phyloP scores from a whole-genome alignment of 1,284 basidiomycete genomes.

The Pseudozyma sp. region DNA sequence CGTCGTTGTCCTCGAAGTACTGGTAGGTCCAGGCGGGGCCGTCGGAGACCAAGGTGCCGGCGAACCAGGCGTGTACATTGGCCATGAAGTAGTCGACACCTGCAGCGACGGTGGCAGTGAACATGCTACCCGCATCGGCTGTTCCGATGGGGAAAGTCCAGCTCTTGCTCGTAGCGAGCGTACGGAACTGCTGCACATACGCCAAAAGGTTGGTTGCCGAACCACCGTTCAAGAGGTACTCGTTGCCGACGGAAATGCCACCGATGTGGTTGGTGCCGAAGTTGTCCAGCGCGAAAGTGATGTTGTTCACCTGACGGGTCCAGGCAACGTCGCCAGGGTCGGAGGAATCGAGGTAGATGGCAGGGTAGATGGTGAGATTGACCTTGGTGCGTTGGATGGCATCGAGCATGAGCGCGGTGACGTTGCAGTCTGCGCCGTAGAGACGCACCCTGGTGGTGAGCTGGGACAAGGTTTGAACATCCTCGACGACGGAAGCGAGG shows the following conservation, averaged over 20 bases:
- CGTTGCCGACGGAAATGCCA: conserved; percentile 46
- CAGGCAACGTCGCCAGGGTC: conserved; percentile 31
- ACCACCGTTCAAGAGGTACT: conserved; percentile 38
- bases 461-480: conserved; percentile 37
- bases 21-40: conserved; percentile 43
- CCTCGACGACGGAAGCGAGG: conserved; percentile 32
- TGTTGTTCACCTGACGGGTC: conserved; percentile 35
- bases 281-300: conserved; percentile 37
- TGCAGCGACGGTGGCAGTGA: conserved; percentile 30
- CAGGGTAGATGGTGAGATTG: conserved; percentile 44
- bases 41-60: conserved; percentile 28
- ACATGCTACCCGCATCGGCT: conserved; percentile 42
- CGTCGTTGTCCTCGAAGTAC: conserved; percentile 36
- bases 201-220: conserved; percentile 29
- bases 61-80: conserved; percentile 51
- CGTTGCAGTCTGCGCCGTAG: conserved; percentile 50
- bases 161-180: conserved; percentile 18
- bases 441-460: conserved; percentile 37
- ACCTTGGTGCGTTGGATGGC: conserved; percentile 46
- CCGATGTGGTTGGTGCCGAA: conserved; percentile 40
- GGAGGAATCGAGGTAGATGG: conserved; percentile 34
- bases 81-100: conserved; percentile 50
- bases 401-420: conserved; percentile 40
- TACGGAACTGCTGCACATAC: conserved; percentile 37
- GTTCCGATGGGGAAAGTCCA: conserved; percentile 42